These are phyloP conservation scores for Terfezia boudieri DNA, from an alignment of 495 filamentous ascomycete genomes.

Conservation along the genomic window DNA sequence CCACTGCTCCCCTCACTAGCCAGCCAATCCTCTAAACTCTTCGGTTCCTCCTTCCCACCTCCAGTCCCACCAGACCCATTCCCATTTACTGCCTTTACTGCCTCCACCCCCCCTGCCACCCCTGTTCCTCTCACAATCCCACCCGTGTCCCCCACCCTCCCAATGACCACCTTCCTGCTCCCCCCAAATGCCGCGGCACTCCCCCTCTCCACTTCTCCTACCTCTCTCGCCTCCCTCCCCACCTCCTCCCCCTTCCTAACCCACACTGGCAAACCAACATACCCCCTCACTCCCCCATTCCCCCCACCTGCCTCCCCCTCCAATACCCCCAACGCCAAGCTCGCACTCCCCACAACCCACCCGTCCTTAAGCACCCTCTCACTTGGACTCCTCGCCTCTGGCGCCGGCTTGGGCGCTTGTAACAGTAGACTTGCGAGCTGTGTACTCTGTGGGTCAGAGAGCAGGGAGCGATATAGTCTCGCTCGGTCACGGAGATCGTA, in stretches of 20 bases:
- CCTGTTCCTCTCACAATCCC: neutral
- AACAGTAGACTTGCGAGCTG: conserved; percentile 79
- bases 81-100: conserved; percentile 19
- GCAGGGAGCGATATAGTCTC: conserved; percentile 62
- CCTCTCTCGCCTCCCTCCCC: conserved; percentile 9
- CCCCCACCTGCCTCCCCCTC: conserved; percentile 23
- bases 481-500: conserved; percentile 87
- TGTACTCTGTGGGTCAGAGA: conserved; percentile 46
- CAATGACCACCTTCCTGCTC: conserved; percentile 21
- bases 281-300: conserved; percentile 45
- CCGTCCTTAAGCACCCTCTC: conserved; percentile 43
- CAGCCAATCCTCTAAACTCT: conserved; percentile 79
- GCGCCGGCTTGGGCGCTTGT: conserved; percentile 81
- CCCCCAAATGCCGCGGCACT: neutral
- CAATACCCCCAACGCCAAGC: conserved; percentile 32
- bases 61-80: conserved; percentile 14
- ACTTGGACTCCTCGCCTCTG: conserved; percentile 53
- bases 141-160: conserved; percentile 29
- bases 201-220: conserved; percentile 28
- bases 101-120: conserved; percentile 11
- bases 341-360: conserved; percentile 58
- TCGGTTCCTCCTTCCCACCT: conserved; percentile 26
- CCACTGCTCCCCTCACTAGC: conserved; percentile 20
- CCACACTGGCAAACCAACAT: conserved; percentile 63
- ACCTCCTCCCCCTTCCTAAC: conserved; percentile 28